phyloP scores from a whole-genome alignment of 1,284 basidiomycete genomes.

The Sparassis latifolia region DNA sequence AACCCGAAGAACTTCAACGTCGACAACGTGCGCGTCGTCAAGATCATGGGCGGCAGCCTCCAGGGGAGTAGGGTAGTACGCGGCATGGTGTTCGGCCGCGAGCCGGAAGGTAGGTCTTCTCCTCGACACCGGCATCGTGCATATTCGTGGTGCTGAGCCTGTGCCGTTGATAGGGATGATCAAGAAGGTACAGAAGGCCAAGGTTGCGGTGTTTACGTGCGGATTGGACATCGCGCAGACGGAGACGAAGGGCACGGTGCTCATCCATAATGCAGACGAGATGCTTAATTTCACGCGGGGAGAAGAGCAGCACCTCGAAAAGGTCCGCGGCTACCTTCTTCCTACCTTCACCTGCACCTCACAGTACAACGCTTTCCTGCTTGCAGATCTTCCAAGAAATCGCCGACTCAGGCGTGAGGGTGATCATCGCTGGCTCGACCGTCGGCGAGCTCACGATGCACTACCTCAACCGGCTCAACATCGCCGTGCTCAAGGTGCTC shows the following conservation, averaged over 20 bases:
- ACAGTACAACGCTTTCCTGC: not conserved
- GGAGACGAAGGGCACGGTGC: conserved; percentile 98
- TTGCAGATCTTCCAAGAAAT: conserved; percentile 94
- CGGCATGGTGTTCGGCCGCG: conserved; percentile 97
- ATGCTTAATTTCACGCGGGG: conserved; percentile 95
- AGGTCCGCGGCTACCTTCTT: conserved; percentile 40
- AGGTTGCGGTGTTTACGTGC: conserved; percentile 93
- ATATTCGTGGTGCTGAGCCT: not conserved
- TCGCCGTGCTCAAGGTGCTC: conserved; percentile 94
- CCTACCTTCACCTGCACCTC: not conserved
- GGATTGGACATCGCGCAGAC: conserved; percentile 93
- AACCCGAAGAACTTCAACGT: conserved; percentile 93
- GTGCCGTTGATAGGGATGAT: conserved; percentile 48
- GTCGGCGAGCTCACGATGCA: conserved; percentile 96
- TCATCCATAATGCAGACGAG: conserved; percentile 94
- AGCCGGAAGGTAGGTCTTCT: conserved; percentile 76
- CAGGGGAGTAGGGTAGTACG: conserved; percentile 83
- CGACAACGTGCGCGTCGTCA: conserved; percentile 97
- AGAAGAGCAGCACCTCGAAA: conserved; percentile 94
- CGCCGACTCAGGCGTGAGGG: conserved; percentile 90
- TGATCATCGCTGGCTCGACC: conserved; percentile 89
- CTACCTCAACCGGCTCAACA: conserved; percentile 91
- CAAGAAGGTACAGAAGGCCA: conserved; percentile 78
- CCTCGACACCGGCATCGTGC: not conserved
- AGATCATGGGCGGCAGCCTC: conserved; percentile 94